These are phyloP conservation scores for Phycomyces blakesleeanus DNA, from an alignment of 192 early-diverging fungal species.

Conservation along the genomic window DNA sequence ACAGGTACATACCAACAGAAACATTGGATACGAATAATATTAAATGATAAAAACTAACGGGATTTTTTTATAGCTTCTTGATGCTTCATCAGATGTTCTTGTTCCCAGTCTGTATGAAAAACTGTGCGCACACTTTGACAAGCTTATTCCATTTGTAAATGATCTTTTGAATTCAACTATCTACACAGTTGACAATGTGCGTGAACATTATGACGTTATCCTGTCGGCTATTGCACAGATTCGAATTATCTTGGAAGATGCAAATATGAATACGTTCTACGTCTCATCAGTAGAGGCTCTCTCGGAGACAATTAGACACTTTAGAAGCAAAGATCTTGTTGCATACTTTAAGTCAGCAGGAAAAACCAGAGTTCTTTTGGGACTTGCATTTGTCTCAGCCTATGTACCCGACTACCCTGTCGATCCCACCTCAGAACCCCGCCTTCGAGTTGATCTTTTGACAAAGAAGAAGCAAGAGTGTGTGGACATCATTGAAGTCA, in stretches of 20 bases:
- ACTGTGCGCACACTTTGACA: slow-evolving; percentile 4
- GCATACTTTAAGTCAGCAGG: slow-evolving; percentile 38
- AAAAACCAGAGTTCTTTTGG: slow-evolving; percentile 55
- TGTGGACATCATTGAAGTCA: slow-evolving; percentile 56
- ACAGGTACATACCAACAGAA: slow-evolving; percentile 19
- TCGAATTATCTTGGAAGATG: not conserved
- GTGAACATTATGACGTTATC: slow-evolving; percentile 2
- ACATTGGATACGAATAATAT: not conserved
- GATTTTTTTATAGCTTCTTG: slow-evolving; percentile 17
- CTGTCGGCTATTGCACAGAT: not conserved
- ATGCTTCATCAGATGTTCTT: slow-evolving; percentile 10
- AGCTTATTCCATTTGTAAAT: slow-evolving; percentile 7
- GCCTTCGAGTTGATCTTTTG: slow-evolving; percentile 61
- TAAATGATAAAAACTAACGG: not conserved
- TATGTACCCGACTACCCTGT: slow-evolving; percentile 79
- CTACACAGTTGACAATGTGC: slow-evolving; percentile 4
- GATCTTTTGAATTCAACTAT: slow-evolving; percentile 5
- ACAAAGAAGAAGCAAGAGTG: slow-evolving; percentile 46
- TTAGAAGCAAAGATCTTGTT: slow-evolving; percentile 1
- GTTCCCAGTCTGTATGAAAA: not conserved
- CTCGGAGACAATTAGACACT: slow-evolving; percentile 11
- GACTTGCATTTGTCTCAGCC: slow-evolving; percentile 56
- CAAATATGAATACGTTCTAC: slow-evolving; percentile 9
- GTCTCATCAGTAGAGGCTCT: slow-evolving; percentile 17
- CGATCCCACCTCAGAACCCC: slow-evolving; percentile 80